phyloP scores from a whole-genome alignment of 23 red algal species.

The Gracilaria gracilis region DNA sequence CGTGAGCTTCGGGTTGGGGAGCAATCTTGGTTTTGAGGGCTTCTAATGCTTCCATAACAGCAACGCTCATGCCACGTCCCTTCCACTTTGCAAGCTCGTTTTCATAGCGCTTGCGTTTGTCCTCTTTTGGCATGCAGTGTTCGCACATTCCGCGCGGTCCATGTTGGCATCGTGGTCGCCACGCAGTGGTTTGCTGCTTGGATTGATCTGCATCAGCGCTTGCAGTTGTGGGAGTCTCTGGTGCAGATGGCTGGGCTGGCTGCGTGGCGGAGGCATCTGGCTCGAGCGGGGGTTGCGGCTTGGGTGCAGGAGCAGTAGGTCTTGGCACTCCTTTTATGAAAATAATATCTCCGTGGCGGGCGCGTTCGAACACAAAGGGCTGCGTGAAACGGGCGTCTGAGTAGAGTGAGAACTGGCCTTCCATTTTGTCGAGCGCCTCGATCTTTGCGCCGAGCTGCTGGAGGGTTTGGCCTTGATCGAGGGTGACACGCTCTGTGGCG shows the following conservation, averaged over 20 bases:
- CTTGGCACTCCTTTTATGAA: conserved; percentile 56
- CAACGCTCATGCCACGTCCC: conserved; percentile 78
- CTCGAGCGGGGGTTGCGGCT: conserved; percentile 3
- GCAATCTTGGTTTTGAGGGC: conserved; percentile 86
- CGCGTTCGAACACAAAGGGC: conserved; percentile 36
- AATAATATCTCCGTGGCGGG: conserved; percentile 72
- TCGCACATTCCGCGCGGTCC: conserved; percentile 91
- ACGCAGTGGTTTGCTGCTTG: neutral
- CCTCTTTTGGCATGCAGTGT: conserved; percentile 87
- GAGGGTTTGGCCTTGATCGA: neutral
- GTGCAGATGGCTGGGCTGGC: neutral
- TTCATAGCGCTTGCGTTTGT: conserved; percentile 70
- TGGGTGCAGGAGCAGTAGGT: neutral
- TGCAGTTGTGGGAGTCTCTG: neutral
- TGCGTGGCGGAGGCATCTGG: neutral
- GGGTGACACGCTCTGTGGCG: conserved; percentile 51
- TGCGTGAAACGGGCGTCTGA: conserved; percentile 49
- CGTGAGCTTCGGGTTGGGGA: conserved; percentile 61
- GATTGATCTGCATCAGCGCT: neutral
- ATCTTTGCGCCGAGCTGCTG: conserved; percentile 47
- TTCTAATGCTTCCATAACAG: conserved; percentile 89
- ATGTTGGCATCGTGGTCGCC: conserved; percentile 75
- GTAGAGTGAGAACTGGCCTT: conserved; percentile 54
- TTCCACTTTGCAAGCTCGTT: conserved; percentile 72
- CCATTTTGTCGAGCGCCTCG: conserved; percentile 33